phyloP scores from a whole-genome alignment of 2,329 filamentous ascomycete genomes.

The Acarospora socialis region DNA sequence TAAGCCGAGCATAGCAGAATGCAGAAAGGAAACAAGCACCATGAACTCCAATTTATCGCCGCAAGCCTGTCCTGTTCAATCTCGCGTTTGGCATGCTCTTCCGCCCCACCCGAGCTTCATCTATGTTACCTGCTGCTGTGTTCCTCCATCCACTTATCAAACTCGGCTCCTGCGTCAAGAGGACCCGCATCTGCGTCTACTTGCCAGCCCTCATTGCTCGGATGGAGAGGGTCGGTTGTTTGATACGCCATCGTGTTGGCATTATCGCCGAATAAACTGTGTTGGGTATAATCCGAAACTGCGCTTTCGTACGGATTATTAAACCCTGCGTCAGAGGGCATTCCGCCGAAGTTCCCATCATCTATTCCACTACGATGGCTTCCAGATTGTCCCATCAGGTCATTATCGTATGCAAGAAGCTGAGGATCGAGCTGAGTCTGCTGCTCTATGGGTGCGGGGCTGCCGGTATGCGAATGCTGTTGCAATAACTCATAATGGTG shows the following conservation, averaged over 20 bases:
- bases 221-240: constrained; percentile 13
- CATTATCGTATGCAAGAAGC: constrained; percentile 22
- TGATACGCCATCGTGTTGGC: background rate
- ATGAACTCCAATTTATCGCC: too few species aligned
- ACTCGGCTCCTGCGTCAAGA: constrained; percentile 29
- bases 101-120: too few species aligned
- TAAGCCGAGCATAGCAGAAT: too few species aligned
- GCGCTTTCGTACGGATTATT: background rate
- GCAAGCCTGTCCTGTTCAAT: too few species aligned
- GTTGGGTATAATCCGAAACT: background rate
- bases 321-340: too few species aligned
- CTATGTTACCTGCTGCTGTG: constrained; percentile 13
- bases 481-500: constrained; percentile 30
- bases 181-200: constrained; percentile 22
- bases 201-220: constrained; percentile 23
- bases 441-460: constrained; percentile 15
- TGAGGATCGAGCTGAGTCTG: constrained; percentile 29
- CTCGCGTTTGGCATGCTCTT: too few species aligned
- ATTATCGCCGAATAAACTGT: background rate
- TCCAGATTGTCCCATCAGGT: constrained; percentile 11
- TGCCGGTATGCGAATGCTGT: constrained; percentile 18
- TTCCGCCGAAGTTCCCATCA: constrained; percentile 5
- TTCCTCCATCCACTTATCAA: constrained; percentile 31
- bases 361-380: constrained; percentile 9
- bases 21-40: too few species aligned